Evolutionary conservation across 2,329 filamentous ascomycete genomes (phyloP), one percentile per base, ranked within the genome.

Genomic region (Phialophora chinensis): DNA sequence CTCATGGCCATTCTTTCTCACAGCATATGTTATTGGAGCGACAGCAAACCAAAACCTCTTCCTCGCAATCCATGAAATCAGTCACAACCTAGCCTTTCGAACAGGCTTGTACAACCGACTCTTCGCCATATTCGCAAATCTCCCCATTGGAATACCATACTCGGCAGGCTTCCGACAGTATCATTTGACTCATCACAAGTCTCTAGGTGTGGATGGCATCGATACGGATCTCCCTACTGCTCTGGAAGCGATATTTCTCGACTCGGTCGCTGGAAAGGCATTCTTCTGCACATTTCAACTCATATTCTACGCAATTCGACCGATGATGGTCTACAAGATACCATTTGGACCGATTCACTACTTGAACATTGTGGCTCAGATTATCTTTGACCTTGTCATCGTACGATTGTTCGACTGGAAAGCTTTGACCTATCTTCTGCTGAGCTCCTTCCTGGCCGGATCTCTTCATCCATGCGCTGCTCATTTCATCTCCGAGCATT

Each of bases 241-340:
- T 57, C 80, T 97, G 59, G 95, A 99, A 82, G 94, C 93, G 69
- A 81, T 96, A 76, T 90, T 99, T 78, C 89, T 99, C 74, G 91
- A 99, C 83, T 97, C 81, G 7, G 89, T 99, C 73, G 87, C 94
- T 20, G 95, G 95, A 78, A 99, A 99, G 82, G 90, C 95, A 72
- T 99, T 99, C 84, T 99, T 99, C 86, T 94, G 91, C 82, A 99
- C 95, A 72, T 99, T 97, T 83, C 95, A 99, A 81, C 97, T 99
- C 79, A 87, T 99, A 77, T 99, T 99, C 86, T 99, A 99, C 83
- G 95, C 95, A 74, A 80, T 99, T 59, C 91, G 95, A 17, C 95
- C 95, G 68, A 97, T 98, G 90, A 89, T 93, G 80, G 87, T 99
- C 73, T 97, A 97, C 85, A 87, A 88, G 73, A 86, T 98, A 4